Evolutionary conservation across 1,284 basidiomycete genomes (phyloP), one percentile per base, ranked within the genome.

Genomic region (Ceratobasidium sp.): DNA sequence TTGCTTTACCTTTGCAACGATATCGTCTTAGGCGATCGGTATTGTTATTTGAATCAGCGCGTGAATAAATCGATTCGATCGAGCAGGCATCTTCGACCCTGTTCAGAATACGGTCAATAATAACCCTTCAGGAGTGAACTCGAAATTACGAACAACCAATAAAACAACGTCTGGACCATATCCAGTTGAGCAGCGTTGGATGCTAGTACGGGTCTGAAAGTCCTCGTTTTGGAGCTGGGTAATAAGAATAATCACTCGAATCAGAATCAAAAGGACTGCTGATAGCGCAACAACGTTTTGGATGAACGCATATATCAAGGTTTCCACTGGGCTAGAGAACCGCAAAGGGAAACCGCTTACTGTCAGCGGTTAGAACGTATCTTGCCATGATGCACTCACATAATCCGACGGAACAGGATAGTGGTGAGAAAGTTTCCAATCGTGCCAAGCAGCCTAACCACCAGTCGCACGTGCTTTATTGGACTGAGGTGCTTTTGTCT

Each of bases 151-250:
- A 17, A 11, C 24, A 17, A 14, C 17, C 57, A 60, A 27, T 60
- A 22, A 60, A 29, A 15, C 33, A 14, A 29, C 29, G 57, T 19
- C 27, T 44, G 31, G 29, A 44, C 19, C 29, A 9, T 2, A 9
- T 44, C 14, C 6, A 4, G 7, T 2, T 7, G 17, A 9, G 22
- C 57, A 60, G 2, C 5, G 2, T 41, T 44, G 29, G 11, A 41
- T 17, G 8, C 8, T 8, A 15, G 31, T 60, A 19, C 57, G 57
- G 7, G 59, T 44, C 9, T 24, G 59, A n/a, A 60, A 60, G 22
- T 60, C 59, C n/a, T 60, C 33, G 33, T n/a, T 60, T n/a, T 45
- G 59, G 4, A 60, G 36, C 41, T 60, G 59, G 5, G n/a, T 44
- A 9, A 60, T 5, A 19, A 60, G 33, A 17, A 19, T 60, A 4